These are phyloP conservation scores for Pyrenula aspistea DNA, from an alignment of 495 filamentous ascomycete species.

Conservation along the genomic window DNA sequence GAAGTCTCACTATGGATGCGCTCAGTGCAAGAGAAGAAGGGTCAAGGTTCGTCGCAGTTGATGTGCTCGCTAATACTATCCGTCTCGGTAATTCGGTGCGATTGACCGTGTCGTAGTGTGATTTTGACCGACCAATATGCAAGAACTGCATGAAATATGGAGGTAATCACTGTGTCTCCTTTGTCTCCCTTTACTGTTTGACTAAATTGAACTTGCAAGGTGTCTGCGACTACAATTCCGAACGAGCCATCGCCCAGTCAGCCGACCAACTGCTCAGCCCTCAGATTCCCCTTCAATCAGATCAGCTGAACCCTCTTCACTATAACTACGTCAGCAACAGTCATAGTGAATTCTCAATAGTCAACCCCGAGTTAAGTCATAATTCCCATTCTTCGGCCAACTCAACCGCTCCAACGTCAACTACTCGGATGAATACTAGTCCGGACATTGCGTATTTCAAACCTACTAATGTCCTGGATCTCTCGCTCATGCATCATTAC, in stretches of 20 bases:
- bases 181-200: no score
- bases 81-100: no score
- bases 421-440: background rate
- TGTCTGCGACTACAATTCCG: background rate
- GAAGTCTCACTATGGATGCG: background rate
- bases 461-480: background rate
- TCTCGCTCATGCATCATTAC: background rate
- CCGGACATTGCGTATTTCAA: background rate
- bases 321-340: no score
- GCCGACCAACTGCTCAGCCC: background rate
- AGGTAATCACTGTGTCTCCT: background rate
- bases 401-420: background rate
- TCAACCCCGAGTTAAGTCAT: background rate
- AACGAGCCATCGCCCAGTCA: background rate
- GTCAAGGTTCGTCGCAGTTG: background rate
- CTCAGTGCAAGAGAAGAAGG: background rate
- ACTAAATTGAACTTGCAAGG: no score
- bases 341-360: background rate
- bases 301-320: background rate
- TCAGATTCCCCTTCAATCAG: background rate
- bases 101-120: no score
- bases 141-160: background rate
- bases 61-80: no score
- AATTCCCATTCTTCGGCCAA: background rate
- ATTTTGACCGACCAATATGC: background rate